These are phyloP conservation scores for Neonectria hederae DNA, from an alignment of 2,329 filamentous ascomycete genomes.

Conservation along the genomic window DNA sequence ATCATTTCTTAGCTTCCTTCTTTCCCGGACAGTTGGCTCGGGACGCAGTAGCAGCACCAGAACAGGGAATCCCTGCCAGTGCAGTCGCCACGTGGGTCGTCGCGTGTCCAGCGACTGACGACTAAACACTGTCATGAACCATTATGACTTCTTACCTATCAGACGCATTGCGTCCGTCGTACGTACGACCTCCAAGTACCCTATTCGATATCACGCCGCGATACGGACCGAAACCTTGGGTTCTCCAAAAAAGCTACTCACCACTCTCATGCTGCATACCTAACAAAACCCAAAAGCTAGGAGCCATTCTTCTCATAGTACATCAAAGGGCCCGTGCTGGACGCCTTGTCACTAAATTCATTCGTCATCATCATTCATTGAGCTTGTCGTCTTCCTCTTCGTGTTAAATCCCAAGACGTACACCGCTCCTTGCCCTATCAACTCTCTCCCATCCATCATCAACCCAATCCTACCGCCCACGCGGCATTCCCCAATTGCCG, in stretches of 20 bases:
- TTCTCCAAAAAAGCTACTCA: too few relatives aligned
- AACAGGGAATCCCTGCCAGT: not conserved
- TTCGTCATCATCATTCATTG: not conserved
- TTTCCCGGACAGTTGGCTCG: not conserved
- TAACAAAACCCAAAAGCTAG: too few relatives aligned
- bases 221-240: too few relatives aligned
- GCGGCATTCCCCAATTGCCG: constrained; percentile 66
- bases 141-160: not conserved
- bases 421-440: not conserved
- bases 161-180: too few relatives aligned
- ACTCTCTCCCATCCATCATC: not conserved
- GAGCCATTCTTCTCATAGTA: not conserved
- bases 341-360: not conserved
- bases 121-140: not conserved
- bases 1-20: not conserved
- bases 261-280: too few relatives aligned
- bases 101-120: not conserved
- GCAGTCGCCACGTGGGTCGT: not conserved
- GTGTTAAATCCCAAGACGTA: not conserved
- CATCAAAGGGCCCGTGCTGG: not conserved
- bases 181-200: too few relatives aligned
- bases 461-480: constrained; percentile 49
- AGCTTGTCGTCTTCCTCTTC: not conserved
- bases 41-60: not conserved
- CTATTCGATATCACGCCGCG: too few relatives aligned